phyloP scores from a whole-genome alignment of 495 filamentous ascomycete genomes.

The Aspergillus avenaceus region DNA sequence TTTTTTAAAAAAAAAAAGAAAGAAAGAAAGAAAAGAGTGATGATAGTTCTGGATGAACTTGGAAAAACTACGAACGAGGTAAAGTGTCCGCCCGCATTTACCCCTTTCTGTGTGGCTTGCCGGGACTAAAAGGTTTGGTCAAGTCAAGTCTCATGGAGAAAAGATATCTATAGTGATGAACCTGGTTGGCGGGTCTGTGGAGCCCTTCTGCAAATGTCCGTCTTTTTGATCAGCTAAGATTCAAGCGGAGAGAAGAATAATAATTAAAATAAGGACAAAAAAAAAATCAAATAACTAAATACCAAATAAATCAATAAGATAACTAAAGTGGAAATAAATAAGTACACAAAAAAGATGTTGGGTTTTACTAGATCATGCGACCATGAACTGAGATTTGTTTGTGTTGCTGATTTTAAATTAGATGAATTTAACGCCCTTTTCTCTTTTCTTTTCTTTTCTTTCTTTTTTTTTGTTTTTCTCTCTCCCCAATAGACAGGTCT shows the following conservation, averaged over 20 bases:
- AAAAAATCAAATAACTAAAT: neutral
- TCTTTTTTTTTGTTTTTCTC: neutral
- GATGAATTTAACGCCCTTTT: too few species aligned
- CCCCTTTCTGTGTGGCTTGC: conserved; percentile 5
- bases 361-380: too few species aligned
- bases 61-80: neutral
- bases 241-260: neutral
- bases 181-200: conserved; percentile 20
- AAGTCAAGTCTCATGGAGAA: neutral
- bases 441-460: too few species aligned
- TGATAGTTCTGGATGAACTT: neutral
- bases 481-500: neutral
- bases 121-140: conserved; percentile 1
- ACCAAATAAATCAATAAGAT: neutral
- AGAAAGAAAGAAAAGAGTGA: neutral
- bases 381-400: too few species aligned
- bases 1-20: neutral
- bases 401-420: too few species aligned
- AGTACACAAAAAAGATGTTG: too few species aligned
- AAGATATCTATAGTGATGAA: conserved; percentile 11
- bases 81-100: neutral
- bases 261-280: neutral
- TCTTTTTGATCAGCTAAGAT: conserved; percentile 17
- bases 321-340: neutral
- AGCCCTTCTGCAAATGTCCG: conserved; percentile 18